Conservation (phyloP, 176 grass and related monocot species). For the Hordeum vulgare region DNA sequence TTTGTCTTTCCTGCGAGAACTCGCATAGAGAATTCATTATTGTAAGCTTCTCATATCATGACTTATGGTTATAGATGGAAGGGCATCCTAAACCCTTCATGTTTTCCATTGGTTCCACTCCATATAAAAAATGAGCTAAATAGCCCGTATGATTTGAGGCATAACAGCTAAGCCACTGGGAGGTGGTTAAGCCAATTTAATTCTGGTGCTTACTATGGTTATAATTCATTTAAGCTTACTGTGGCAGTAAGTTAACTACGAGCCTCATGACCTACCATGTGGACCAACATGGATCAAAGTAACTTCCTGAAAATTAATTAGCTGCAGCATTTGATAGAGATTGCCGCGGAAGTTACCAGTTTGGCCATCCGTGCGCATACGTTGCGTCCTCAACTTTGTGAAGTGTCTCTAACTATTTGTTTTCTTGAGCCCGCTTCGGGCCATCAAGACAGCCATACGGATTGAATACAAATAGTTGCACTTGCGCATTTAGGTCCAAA, state of each 20-base stretch:
- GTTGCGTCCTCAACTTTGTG: neutral
- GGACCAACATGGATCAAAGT: conserved; percentile 1
- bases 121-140: neutral
- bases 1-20: neutral
- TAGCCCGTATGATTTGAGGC: neutral
- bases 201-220: neutral
- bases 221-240: neutral
- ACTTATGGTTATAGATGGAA: conserved; percentile 5
- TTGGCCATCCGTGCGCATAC: neutral
- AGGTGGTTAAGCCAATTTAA: neutral
- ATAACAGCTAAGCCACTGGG: neutral
- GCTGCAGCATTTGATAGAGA: neutral
- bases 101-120: neutral
- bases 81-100: neutral
- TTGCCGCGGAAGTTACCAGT: neutral
- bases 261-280: neutral
- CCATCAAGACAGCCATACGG: neutral
- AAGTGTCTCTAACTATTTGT: neutral
- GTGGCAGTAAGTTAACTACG: neutral
- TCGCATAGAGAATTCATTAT: neutral
- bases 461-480: neutral
- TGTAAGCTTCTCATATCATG: neutral
- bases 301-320: neutral
- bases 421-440: neutral
- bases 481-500: neutral